Evolutionary conservation across 306 rosid species (phyloP), one percentile per base, ranked within the genome.

Genomic region (Rosa rugosa): DNA sequence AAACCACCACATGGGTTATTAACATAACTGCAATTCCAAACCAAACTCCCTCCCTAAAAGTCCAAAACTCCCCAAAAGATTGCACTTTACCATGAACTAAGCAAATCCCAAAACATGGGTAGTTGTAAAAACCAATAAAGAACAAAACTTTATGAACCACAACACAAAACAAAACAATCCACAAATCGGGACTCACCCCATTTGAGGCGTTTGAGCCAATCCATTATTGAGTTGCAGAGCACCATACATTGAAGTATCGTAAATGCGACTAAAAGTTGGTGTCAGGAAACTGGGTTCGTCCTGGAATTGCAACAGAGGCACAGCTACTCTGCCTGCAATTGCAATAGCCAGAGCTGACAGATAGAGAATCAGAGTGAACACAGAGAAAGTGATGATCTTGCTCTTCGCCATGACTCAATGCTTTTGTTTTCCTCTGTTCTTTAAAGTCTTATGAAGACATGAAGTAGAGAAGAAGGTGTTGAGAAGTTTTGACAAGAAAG

Each of bases 151-250:
- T 20, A 41, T 4, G 51, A 10, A 70, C 18, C 9, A 18, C 5
- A 40, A 69, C 59, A 59, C 57, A 51, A 34, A 68, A 31, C 3
- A 38, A 72, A 68, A 73, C 34, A 46, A 71, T 25, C 20, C 27
- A 60, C 12, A 47, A 31, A 38, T 42, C 38, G 84, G 70, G 67
- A 77, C 81, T 22, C 81, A 95, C 99, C 99, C 99, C 98, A 95
- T 95, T 72, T 88, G 99, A 86, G 99, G 99, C 67, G 96, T 93
- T 57, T 8, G 80, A 77, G 94, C 98, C 96, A 95, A 85, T 11
- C 99, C 99, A 74, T 95, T 95, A 73, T 72, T 63, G 27, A 95
- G 91, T 23, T 95, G 92, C 31, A 87, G 44, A 53, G 81, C 16
- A 8, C 99, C 99, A 71, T 93, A 95, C 53, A 84, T 91, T 11